phyloP scores from a whole-genome alignment of 176 grass and related monocot species.

The Rhipidocladum racemiflorum region DNA sequence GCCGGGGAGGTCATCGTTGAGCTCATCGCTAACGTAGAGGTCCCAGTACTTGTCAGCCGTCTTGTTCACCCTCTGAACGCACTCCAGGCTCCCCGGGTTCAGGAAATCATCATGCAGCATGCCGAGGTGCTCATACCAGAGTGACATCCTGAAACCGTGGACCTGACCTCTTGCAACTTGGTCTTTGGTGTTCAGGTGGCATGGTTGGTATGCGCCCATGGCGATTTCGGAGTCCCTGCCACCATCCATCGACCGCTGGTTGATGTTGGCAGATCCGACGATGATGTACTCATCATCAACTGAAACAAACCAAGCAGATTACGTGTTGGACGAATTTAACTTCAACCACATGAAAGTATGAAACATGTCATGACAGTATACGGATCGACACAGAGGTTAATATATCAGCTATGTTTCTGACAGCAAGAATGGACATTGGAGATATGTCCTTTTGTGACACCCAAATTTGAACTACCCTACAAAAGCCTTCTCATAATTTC shows the following conservation, averaged over 20 bases:
- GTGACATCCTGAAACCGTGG: slow-evolving; percentile 78
- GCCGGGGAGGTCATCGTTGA: slow-evolving; percentile 66
- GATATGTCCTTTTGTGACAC: not conserved
- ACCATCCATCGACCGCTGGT: slow-evolving; percentile 94
- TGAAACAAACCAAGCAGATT: slow-evolving; percentile 33
- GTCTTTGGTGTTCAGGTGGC: slow-evolving; percentile 50
- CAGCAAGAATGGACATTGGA: not conserved
- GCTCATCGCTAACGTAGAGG: slow-evolving; percentile 46
- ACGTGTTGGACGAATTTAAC: not conserved
- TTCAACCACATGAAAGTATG: not conserved
- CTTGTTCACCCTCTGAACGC: slow-evolving; percentile 67
- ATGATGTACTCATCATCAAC: slow-evolving; percentile 96
- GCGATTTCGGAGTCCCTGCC: slow-evolving; percentile 83
- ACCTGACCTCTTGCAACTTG: slow-evolving; percentile 71
- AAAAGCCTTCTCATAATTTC: not conserved
- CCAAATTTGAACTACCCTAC: not conserved
- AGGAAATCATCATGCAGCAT: slow-evolving; percentile 67
- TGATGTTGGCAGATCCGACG: slow-evolving; percentile 87
- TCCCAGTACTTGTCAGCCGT: slow-evolving; percentile 86
- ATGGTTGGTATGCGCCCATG: slow-evolving; percentile 73
- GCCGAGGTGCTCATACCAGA: slow-evolving; percentile 97
- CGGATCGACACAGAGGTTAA: not conserved
- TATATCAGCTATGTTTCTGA: slow-evolving; percentile 1
- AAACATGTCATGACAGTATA: slow-evolving; percentile 1
- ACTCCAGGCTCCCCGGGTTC: slow-evolving; percentile 55